These are phyloP conservation scores for Chytriomyces confervae DNA, from an alignment of 192 early-diverging fungal genomes.

Conservation along the genomic window DNA sequence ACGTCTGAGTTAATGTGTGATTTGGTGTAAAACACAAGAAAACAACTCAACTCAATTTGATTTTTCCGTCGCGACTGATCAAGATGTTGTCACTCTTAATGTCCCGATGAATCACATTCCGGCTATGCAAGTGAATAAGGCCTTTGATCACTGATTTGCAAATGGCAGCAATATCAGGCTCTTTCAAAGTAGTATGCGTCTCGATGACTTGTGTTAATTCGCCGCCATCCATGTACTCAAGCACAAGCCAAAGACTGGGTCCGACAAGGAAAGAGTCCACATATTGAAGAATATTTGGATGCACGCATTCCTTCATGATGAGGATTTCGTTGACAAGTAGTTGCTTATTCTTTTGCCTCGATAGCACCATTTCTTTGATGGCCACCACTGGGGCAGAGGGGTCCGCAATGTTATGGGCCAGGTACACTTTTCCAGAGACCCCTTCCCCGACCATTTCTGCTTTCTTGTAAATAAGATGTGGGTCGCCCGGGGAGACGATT, in stretches of 20 bases:
- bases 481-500: slow-evolving; percentile 23
- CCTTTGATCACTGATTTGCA: slow-evolving; percentile 69
- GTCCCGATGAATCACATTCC: slow-evolving; percentile 88
- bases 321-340: slow-evolving; percentile 92
- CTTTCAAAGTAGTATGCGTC: slow-evolving; percentile 67
- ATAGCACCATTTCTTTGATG: slow-evolving; percentile 93
- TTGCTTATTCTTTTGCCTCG: slow-evolving; percentile 89
- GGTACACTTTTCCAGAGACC: slow-evolving; percentile 91
- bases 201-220: slow-evolving; percentile 88
- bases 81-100: slow-evolving; percentile 86
- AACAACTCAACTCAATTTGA: slow-evolving; percentile 41
- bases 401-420: slow-evolving; percentile 70
- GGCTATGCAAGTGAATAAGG: slow-evolving; percentile 79
- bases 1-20: not conserved
- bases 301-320: slow-evolving; percentile 91
- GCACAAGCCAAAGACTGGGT: slow-evolving; percentile 86
- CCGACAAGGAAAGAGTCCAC: slow-evolving; percentile 83
- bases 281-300: slow-evolving; percentile 92
- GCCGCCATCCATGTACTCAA: slow-evolving; percentile 96
- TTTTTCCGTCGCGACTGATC: slow-evolving; percentile 38
- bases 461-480: slow-evolving; percentile 24
- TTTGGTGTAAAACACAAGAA: slow-evolving; percentile 26
- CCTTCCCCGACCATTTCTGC: slow-evolving; percentile 40
- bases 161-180: slow-evolving; percentile 50
- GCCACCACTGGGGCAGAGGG: slow-evolving; percentile 75